Evolutionary conservation across 2,329 filamentous ascomycete species (phyloP), one percentile per base, ranked within the genome.

Genomic region (Kalmusia sp.): DNA sequence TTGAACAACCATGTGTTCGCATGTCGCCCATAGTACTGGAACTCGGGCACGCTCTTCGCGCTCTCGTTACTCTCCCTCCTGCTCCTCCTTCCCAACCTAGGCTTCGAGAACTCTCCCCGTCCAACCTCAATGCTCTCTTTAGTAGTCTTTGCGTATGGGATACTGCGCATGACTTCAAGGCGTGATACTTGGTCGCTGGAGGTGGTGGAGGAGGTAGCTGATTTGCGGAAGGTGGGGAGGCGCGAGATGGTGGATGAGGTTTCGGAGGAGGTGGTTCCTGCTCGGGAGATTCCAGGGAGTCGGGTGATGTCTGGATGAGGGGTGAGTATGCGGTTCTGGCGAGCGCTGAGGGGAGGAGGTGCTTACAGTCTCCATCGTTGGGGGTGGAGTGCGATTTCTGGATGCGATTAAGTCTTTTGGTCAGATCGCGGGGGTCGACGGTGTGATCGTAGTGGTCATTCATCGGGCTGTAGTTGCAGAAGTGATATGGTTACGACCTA

Each of bases 1-100:
- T 72, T 71, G 56, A 76, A 76, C 19, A 76, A 51, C 73, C 73
- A 76, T 45, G 63, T 64, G 45, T 76, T 76, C 8, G 63, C 63
- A 55, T 76, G 73, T 4, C 73, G 19, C 5, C 70, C 70, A 34
- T 73, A 73, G 39, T 71, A 70, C 52, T 64, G 68, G 17, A 71
- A 71, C 39, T 72, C 61, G 27, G 57, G 59, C 30, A 53, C 54
- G 30, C 55, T 58, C 45, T 58, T 64, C 22, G 15, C 17, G 46
- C 48, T 57, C 14, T 43, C 55, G 7, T 55, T 44, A 19, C 63
- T 67, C 15, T 44, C 53, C 37, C 66, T 55, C 3, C 63, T 45
- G 5, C 61, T 61, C 35, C 61, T 58, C 45, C 50, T 51, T 11
- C 52, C 43, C 4, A 67, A 46, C 2, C 61, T 50, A 4, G 68